These are phyloP conservation scores for Aureobasidium namibiae DNA, from an alignment of 2,329 filamentous ascomycete genomes.

Conservation along the genomic window DNA sequence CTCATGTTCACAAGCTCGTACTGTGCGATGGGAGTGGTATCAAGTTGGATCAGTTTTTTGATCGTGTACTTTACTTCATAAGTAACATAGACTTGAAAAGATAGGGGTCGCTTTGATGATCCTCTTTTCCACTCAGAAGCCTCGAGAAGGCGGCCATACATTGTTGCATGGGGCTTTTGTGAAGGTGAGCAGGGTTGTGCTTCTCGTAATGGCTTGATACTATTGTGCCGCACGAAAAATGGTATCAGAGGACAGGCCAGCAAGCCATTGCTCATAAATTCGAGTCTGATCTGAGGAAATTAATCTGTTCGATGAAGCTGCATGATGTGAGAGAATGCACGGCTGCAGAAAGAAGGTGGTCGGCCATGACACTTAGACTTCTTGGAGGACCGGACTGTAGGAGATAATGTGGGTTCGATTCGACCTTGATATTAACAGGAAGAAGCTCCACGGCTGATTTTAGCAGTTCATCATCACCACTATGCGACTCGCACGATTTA, in stretches of 20 bases:
- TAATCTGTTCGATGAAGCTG: neutral
- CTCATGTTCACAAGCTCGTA: slow-evolving; percentile 97
- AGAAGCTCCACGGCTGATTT: neutral
- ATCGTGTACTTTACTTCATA: slow-evolving; percentile 68
- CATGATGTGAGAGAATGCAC: neutral
- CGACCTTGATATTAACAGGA: neutral
- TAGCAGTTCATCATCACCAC: no score
- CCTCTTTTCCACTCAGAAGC: no score
- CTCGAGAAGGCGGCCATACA: no score
- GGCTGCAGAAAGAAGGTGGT: neutral
- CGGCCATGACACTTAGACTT: neutral
- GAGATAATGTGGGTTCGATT: neutral
- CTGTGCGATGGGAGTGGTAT: slow-evolving; percentile 85
- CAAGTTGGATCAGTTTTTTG: slow-evolving; percentile 90
- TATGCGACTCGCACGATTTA: neutral
- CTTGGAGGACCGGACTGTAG: neutral
- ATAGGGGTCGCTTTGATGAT: neutral
- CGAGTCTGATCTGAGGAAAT: neutral
- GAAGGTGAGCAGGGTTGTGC: neutral
- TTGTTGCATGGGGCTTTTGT: neutral
- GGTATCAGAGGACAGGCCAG: neutral
- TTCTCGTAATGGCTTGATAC: neutral
- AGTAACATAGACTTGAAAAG: neutral
- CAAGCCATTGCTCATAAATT: neutral
- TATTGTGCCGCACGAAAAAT: neutral